These are phyloP conservation scores for Ascochyta pisi DNA, from an alignment of 2,329 filamentous ascomycete species.

Conservation along the genomic window DNA sequence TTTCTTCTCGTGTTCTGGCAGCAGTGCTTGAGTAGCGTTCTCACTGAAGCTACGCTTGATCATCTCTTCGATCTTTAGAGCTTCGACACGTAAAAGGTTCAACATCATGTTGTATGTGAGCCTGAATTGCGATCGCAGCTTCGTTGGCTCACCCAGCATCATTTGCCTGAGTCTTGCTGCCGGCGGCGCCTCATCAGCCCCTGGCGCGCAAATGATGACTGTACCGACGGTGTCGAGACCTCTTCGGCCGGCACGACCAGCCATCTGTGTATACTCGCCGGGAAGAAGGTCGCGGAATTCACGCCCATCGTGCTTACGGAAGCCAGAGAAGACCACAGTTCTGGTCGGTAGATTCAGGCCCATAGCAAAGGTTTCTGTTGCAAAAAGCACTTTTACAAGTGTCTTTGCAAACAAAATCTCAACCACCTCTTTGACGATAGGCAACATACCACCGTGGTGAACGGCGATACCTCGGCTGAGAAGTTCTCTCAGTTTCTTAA, in stretches of 20 bases:
- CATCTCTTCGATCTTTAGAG: slow-evolving; percentile 99
- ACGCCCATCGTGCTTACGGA: slow-evolving; percentile 94
- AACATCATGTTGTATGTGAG: slow-evolving; percentile 99
- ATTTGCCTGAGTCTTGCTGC: slow-evolving; percentile 84
- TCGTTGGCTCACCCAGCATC: slow-evolving; percentile 95
- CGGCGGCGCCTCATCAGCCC: slow-evolving; percentile 85
- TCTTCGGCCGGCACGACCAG: slow-evolving; percentile 89
- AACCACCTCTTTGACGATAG: slow-evolving; percentile 97
- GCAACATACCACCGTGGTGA: slow-evolving; percentile 91
- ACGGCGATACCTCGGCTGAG: slow-evolving; percentile 90
- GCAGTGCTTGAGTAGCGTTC: slow-evolving; percentile 90
- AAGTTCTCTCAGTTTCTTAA: slow-evolving; percentile 83
- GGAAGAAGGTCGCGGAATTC: slow-evolving; percentile 89
- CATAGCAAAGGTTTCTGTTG: slow-evolving; percentile 99
- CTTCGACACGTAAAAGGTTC: slow-evolving; percentile 92
- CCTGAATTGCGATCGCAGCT: slow-evolving; percentile 93
- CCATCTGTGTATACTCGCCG: slow-evolving; percentile 99
- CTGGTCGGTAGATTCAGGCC: slow-evolving; percentile 93
- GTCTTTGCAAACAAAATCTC: slow-evolving; percentile 96
- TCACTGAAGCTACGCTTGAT: slow-evolving; percentile 99
- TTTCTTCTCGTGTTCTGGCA: slow-evolving; percentile 94
- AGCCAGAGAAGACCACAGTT: slow-evolving; percentile 97
- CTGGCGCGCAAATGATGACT: slow-evolving; percentile 87
- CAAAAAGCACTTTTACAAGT: slow-evolving; percentile 94
- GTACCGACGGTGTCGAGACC: slow-evolving; percentile 92